These are phyloP conservation scores for Lentinula edodes DNA, from an alignment of 768 basidiomycete genomes.

Conservation along the genomic window DNA sequence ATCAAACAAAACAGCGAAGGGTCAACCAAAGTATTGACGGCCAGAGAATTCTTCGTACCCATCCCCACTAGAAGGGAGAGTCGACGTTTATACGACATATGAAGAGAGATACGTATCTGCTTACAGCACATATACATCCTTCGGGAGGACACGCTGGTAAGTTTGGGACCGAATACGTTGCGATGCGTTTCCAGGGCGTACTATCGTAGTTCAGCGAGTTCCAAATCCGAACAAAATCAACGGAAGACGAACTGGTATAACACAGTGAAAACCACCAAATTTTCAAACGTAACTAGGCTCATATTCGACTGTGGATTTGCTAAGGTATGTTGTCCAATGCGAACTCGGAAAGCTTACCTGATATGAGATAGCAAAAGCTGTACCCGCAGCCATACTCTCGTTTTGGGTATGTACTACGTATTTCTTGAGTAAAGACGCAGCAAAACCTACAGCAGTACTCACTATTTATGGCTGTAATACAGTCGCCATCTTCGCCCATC, in stretches of 20 bases:
- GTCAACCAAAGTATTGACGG: not conserved
- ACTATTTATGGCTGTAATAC: constrained; percentile 33
- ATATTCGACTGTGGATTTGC: constrained; percentile 25
- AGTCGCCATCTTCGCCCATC: constrained; percentile 23
- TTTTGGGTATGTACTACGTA: constrained; percentile 39
- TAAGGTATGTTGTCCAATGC: not conserved
- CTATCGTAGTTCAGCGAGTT: constrained; percentile 15
- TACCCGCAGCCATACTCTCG: constrained; percentile 40
- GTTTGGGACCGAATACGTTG: constrained; percentile 34
- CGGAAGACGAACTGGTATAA: constrained; percentile 27
- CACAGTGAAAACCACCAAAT: constrained; percentile 38
- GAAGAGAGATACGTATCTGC: constrained; percentile 8
- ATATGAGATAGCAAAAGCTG: constrained; percentile 42
- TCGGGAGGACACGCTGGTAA: constrained; percentile 36
- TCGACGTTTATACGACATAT: not conserved
- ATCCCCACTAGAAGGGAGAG: constrained; percentile 30
- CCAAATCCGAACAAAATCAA: not conserved
- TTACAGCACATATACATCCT: constrained; percentile 39
- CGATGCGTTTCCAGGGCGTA: constrained; percentile 38
- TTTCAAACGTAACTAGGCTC: constrained; percentile 32
- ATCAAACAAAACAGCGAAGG: not conserved
- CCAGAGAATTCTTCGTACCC: constrained; percentile 23
- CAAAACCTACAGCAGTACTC: constrained; percentile 4
- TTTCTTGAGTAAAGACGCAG: not conserved
- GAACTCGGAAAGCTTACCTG: constrained; percentile 12